Evolutionary conservation across 257 asterid genomes (phyloP), one percentile per base, ranked within the genome.

Genomic region (Dorcoceras hygrometricum): DNA sequence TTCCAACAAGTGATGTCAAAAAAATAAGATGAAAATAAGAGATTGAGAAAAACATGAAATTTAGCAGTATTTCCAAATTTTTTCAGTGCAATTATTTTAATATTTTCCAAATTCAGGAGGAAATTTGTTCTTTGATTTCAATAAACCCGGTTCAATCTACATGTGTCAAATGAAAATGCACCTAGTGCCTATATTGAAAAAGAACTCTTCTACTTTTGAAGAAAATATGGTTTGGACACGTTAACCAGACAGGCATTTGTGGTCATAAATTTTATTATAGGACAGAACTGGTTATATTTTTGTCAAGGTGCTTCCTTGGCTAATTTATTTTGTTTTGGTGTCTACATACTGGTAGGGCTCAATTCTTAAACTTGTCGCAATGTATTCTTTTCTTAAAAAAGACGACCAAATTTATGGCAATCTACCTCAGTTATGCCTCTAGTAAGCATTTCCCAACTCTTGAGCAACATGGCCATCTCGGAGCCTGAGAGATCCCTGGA

Each of bases 381-480:
- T 14, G 6, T 14, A 12, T 43, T 6, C 3, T 43, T 36, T 36
- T 31, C 10, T 12, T 10, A 14, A 14, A 43, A 39, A 14, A 39
- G 14, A 12, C 18, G 14, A 14, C 19, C 18, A 36, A 43, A 43
- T 14, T 43, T 43, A 43, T 12, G 6, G 4, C 51, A 43, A 12
- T 19, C n/a, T 57, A 92, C 98, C 95, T 88, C 93, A 63, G 67
- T 39, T 50, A 80, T 66, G 72, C 83, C 90, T 59, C 71, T 67
- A 43, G 88, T 81, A 71, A 71, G 86, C 61, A 76, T 71, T 76
- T 80, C 95, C 96, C 99, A 93, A 74, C 76, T 81, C 53, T 71
- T 72, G 68, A 93, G 89, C 84, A 93, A 75, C 76, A 75, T 78
- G 73, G 69, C 31, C 69, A 93, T 74, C 77, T 83, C 91, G 54